Base-by-base conservation (phyloP, 179 eudicot species). In the Beta corolliflora region DNA sequence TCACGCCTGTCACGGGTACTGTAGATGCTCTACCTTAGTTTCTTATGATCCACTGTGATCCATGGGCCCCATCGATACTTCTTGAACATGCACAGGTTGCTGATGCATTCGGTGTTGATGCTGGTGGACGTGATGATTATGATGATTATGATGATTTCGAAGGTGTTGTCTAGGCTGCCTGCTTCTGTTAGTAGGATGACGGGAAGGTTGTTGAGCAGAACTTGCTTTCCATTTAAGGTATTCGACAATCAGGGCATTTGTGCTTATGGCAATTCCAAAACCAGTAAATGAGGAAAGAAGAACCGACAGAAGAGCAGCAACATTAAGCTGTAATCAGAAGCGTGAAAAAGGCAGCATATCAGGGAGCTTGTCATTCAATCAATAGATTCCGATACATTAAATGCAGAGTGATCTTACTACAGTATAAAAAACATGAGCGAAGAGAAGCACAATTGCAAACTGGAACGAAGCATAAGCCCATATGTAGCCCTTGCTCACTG, bases 381-480 rank as follows among this genome's bases (percentile, higher is more conserved):
- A 54, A 68, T 1, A 75, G 5, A 75, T 8, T 15, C 52, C 36
- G 9, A 58, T 19, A 36, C n/a, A 14, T 36, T 36, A 46, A 65
- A 64, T 10, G 45, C 21, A 15, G 73, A 73, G 71, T 29, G 2
- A 52, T 68, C 84, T 81, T 81, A 85, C 87, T 59, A 85, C 29
- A n/a, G 80, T 85, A 54, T 85, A 85, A 63, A 85, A 85, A 7
- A 85, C 75, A 75, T 85, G 84, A 60, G 87, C 87, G 53, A 85
- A 85, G 48, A 85, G 87, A 80, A 85, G 61, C 48, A 85, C 87
- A 61, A 85, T 78, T 45, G 84, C 84, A 75, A 81, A 85, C 82
- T 85, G 87, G 82, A 85, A 85, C 45, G 87, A 85, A 59, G 87
- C 87, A 75, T 85, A 85, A 14, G 87, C 87, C 87, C 87, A 85